Conservation (phyloP, 257 asterid genomes). For the Lycium ferocissimum region DNA sequence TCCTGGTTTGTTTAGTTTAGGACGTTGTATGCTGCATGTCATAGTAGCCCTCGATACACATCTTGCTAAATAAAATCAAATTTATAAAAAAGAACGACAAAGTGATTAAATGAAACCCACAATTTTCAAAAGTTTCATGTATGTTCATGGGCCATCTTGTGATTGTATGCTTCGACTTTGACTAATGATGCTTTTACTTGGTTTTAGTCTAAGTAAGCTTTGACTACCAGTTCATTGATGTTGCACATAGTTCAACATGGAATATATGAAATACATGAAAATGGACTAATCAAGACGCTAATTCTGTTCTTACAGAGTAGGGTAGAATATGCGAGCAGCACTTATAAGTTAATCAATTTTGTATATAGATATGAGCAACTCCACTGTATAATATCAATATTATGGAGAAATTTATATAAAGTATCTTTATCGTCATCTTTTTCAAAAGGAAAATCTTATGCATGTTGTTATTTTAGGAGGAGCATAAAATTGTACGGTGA, state of each 20-base stretch:
- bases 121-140: constrained; percentile 15
- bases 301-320: background rate
- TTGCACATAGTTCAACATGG: background rate
- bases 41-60: background rate
- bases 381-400: background rate
- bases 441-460: background rate
- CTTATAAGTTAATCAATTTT: background rate
- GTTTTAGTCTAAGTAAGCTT: constrained; percentile 10
- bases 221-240: constrained; percentile 3
- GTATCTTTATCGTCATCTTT: background rate
- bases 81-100: background rate
- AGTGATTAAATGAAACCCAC: constrained; percentile 7
- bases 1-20: background rate
- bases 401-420: background rate
- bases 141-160: background rate
- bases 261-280: background rate
- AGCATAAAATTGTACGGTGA: constrained; percentile 72
- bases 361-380: constrained; percentile 5
- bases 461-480: constrained; percentile 51
- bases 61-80: constrained; percentile 15
- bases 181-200: background rate
- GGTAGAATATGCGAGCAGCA: constrained; percentile 15
- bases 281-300: constrained; percentile 5
- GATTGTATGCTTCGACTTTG: background rate
- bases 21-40: background rate